Conservation (phyloP, 164 flowering plant species). For the Magnolia kwangsiensis region DNA sequence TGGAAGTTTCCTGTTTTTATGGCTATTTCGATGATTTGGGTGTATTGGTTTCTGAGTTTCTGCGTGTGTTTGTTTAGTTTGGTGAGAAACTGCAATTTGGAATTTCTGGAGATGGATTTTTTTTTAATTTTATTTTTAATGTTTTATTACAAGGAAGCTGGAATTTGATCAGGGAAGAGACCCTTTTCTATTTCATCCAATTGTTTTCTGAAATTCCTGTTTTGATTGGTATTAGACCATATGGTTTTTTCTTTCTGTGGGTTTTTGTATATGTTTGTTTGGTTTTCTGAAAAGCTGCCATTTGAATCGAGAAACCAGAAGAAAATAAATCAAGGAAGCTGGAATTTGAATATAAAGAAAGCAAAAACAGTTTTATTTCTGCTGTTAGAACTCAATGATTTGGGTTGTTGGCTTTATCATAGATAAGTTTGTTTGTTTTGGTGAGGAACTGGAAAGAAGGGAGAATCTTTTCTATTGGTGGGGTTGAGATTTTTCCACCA, state of each 20-base stretch:
- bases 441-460: background rate
- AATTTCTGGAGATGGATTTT: background rate
- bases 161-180: no score
- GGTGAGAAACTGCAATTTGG: background rate
- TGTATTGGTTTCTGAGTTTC: background rate
- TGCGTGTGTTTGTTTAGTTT: background rate
- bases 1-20: background rate
- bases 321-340: background rate
- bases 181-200: background rate
- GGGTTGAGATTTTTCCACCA: background rate
- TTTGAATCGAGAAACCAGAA: background rate
- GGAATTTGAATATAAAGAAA: background rate
- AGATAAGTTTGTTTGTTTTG: background rate
- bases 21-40: background rate
- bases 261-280: no score
- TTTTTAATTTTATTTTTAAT: no score
- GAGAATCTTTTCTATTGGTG: background rate
- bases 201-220: background rate
- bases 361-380: background rate
- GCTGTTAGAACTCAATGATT: background rate
- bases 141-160: no score
- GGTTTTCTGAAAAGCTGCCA: background rate
- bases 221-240: background rate
- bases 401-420: background rate
- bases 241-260: background rate